A percentile compares a stretch with the other conserved stretches of the same genome.
phyloP scores from a whole-genome alignment of 441 rosid genomes.

The Pelargonium cotyledonis region DNA sequence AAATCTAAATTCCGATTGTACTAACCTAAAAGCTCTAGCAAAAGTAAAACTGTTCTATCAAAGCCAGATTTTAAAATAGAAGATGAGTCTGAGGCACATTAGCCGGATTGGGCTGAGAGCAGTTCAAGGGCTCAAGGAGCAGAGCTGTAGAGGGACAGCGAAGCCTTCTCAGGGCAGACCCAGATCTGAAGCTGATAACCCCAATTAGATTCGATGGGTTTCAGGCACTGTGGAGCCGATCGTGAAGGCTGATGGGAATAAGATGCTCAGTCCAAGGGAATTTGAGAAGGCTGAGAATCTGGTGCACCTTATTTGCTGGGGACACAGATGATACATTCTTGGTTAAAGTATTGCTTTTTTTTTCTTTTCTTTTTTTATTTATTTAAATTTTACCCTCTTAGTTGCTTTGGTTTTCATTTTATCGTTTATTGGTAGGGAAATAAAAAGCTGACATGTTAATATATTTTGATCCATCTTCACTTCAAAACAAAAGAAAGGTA shows the following conservation, averaged over 20 bases:
- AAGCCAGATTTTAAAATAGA: neutral
- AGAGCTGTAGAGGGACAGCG: conserved; percentile 9
- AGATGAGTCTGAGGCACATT: conserved; percentile 22
- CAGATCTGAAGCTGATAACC: conserved; percentile 12
- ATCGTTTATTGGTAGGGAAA: neutral
- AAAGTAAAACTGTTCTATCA: neutral
- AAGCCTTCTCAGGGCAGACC: conserved; percentile 11
- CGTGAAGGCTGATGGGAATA: neutral
- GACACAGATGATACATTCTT: conserved; percentile 14
- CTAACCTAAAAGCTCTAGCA: neutral
- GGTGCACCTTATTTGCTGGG: conserved; percentile 30
- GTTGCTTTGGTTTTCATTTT: neutral
- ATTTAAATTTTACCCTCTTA: too few relatives aligned
- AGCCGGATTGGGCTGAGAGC: conserved; percentile 17
- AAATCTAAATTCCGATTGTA: neutral
- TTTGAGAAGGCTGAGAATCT: conserved; percentile 18
- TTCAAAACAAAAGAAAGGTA: neutral
- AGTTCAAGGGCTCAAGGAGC: conserved; percentile 17
- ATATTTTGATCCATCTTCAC: neutral
- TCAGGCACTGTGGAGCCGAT: neutral
- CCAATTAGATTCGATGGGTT: too few relatives aligned
- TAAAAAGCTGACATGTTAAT: too few relatives aligned
- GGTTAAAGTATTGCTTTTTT: neutral
- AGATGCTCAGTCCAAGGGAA: conserved; percentile 8
- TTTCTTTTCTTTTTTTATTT: too few relatives aligned